phyloP scores from a whole-genome alignment of 2,329 filamentous ascomycete species.

The Phialocephala sp. region DNA sequence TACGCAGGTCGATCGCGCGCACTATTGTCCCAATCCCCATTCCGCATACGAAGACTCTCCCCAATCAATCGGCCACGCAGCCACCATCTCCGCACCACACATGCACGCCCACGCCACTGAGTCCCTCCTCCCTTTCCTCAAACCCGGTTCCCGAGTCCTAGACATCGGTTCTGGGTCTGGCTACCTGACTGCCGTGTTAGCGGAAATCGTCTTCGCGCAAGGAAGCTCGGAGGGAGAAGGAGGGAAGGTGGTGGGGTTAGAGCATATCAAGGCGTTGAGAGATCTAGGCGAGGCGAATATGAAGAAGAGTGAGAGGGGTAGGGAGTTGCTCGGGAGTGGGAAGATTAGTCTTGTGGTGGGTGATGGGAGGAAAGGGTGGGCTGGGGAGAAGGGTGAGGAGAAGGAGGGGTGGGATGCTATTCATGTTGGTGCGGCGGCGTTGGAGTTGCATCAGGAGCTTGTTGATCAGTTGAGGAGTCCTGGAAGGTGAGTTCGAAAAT shows the following conservation, averaged over 20 bases:
- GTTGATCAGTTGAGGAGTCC: constrained; percentile 79
- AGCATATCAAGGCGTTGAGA: constrained; percentile 71
- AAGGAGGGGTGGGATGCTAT: constrained; percentile 83
- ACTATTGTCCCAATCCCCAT: constrained; percentile 76
- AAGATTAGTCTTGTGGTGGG: constrained; percentile 75
- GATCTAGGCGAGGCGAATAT: constrained; percentile 70
- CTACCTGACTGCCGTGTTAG: constrained; percentile 88
- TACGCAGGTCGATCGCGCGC: constrained; percentile 79
- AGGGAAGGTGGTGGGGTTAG: constrained; percentile 69
- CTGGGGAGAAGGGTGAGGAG: constrained; percentile 45
- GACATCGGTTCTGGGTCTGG: constrained; percentile 79
- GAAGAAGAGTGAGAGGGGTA: constrained; percentile 64
- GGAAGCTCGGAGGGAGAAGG: constrained; percentile 22
- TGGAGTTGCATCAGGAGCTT: constrained; percentile 71
- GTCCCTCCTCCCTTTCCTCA: constrained; percentile 62
- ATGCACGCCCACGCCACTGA: constrained; percentile 73
- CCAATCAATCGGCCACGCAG: constrained; percentile 68
- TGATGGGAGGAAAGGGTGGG: constrained; percentile 74
- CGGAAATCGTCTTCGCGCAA: constrained; percentile 56
- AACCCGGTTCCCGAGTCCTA: constrained; percentile 60
- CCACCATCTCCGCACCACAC: constrained; percentile 75
- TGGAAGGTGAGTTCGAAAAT: constrained; percentile 62
- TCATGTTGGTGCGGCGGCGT: constrained; percentile 89
- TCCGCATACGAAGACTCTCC: constrained; percentile 76
- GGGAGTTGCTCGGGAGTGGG: constrained; percentile 63